Conservation (phyloP, 495 filamentous ascomycete genomes). For the Talaromyces liani region DNA sequence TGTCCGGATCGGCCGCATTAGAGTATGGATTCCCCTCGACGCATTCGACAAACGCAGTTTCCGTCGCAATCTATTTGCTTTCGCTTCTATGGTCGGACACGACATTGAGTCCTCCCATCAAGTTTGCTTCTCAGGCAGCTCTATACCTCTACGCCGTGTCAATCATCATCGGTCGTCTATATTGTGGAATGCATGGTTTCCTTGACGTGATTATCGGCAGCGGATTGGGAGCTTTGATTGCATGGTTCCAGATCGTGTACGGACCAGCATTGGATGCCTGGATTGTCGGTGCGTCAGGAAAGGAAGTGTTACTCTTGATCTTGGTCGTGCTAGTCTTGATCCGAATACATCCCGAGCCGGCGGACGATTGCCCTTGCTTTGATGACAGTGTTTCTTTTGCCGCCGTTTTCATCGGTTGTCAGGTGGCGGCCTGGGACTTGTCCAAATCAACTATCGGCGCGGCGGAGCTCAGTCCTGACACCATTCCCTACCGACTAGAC, state of each 20-base stretch:
- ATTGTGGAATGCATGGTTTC: conserved; percentile 99
- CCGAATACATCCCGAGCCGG: conserved; percentile 88
- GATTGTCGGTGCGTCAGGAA: conserved; percentile 41
- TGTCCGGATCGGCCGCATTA: conserved; percentile 88
- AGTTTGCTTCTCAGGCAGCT: conserved; percentile 52
- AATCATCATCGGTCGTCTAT: conserved; percentile 82
- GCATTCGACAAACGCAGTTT: conserved; percentile 94
- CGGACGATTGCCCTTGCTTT: conserved; percentile 95
- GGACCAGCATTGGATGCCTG: conserved; percentile 60
- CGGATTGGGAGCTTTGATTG: conserved; percentile 59
- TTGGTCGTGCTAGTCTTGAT: conserved; percentile 66
- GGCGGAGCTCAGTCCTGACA: conserved; percentile 50
- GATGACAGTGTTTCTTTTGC: conserved; percentile 94
- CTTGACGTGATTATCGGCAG: conserved; percentile 79
- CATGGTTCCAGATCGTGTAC: conserved; percentile 64
- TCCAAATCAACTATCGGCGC: conserved; percentile 47
- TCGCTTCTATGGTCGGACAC: conserved; percentile 51
- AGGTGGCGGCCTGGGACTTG: conserved; percentile 76
- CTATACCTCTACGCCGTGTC: conserved; percentile 82
- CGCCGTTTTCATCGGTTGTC: conserved; percentile 75
- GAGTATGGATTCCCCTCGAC: conserved; percentile 98
- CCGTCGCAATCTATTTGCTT: conserved; percentile 79
- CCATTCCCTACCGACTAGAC: conserved; percentile 57
- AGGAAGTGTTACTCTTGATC: conserved; percentile 51
- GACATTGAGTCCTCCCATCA: conserved; percentile 41